Evolutionary conservation across 108 stramenopile genomes (phyloP).

Genomic region (Pseudonitzschia delicatissima): DNA sequence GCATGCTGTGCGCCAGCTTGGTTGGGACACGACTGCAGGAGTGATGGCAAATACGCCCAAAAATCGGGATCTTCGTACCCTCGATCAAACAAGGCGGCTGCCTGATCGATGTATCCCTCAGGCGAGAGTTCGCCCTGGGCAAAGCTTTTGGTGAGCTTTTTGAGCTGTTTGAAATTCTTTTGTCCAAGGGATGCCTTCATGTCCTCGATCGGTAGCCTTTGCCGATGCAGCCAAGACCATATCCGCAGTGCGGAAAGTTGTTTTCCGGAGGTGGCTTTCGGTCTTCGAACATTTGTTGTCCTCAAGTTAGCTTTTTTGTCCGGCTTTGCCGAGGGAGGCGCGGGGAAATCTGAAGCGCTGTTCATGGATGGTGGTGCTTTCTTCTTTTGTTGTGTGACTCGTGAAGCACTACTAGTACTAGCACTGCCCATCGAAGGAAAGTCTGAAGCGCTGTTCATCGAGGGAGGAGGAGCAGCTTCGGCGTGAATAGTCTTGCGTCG

Average conservation of each 20-base stretch:
- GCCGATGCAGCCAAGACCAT: slow-evolving; percentile 22
- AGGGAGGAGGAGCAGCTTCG: slow-evolving; percentile 14
- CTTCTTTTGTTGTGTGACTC: background rate
- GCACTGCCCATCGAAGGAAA: slow-evolving; percentile 18
- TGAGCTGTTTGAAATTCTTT: slow-evolving; percentile 75
- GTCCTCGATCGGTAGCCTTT: slow-evolving; percentile 51
- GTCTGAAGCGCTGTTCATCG: slow-evolving; percentile 19
- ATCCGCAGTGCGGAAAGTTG: slow-evolving; percentile 48
- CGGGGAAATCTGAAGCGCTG: slow-evolving; percentile 42
- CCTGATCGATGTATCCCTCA: slow-evolving; percentile 68
- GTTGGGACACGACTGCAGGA: slow-evolving; percentile 73
- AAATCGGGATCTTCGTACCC: slow-evolving; percentile 62
- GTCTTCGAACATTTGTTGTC: slow-evolving; percentile 10
- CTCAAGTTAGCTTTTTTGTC: slow-evolving; percentile 30
- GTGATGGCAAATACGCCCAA: slow-evolving; percentile 59
- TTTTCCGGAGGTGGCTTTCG: slow-evolving; percentile 36
- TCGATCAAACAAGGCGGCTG: slow-evolving; percentile 66
- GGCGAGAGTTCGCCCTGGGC: slow-evolving; percentile 46
- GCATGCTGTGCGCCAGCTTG: slow-evolving; percentile 41
- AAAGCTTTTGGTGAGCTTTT: slow-evolving; percentile 61
- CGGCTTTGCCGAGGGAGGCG: slow-evolving; percentile 37
- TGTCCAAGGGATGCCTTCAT: slow-evolving; percentile 69
- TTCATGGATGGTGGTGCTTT: slow-evolving; percentile 31
- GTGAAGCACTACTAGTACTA: background rate
- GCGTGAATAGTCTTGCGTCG: background rate